Evolutionary conservation across 257 asterid species (phyloP).

Genomic region (Petunia axillaris): DNA sequence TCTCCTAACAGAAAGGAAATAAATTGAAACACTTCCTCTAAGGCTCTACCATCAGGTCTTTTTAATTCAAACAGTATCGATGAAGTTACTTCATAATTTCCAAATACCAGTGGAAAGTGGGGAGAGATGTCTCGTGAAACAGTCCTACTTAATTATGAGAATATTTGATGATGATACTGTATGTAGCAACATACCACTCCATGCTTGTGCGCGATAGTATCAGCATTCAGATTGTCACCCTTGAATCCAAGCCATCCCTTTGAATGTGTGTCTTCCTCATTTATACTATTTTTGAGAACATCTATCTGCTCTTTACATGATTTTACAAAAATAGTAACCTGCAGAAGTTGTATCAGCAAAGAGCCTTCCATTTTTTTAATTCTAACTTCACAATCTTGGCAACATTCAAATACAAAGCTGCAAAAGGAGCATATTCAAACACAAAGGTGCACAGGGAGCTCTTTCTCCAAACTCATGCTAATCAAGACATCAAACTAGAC

Average conservation of each 20-base stretch:
- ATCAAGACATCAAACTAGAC: background rate
- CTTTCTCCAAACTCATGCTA: slow-evolving; percentile 12
- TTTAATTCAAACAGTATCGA: background rate
- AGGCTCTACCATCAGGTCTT: background rate
- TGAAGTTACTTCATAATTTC: slow-evolving; percentile 10
- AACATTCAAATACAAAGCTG: slow-evolving; percentile 2
- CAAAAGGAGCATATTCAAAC: background rate
- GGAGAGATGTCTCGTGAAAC: background rate
- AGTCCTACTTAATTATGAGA: background rate
- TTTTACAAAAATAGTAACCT: slow-evolving; percentile 86
- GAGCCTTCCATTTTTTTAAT: background rate
- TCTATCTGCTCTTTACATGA: slow-evolving; percentile 95
- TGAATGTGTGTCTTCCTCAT: slow-evolving; percentile 70
- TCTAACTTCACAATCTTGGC: background rate
- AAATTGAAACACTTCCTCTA: background rate
- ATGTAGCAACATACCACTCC: slow-evolving; percentile 68
- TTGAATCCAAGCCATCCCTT: slow-evolving; percentile 88
- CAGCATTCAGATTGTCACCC: slow-evolving; percentile 63
- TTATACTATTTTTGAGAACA: slow-evolving; percentile 72
- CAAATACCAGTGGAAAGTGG: slow-evolving; percentile 3
- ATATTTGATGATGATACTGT: slow-evolving; percentile 1
- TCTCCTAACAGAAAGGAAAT: background rate
- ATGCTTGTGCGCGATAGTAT: slow-evolving; percentile 90
- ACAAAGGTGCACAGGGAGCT: slow-evolving; percentile 10
- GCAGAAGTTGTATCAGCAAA: slow-evolving; percentile 34